phyloP scores from a whole-genome alignment of 2,329 filamentous ascomycete genomes.

The Endoconidiophora polonica region DNA sequence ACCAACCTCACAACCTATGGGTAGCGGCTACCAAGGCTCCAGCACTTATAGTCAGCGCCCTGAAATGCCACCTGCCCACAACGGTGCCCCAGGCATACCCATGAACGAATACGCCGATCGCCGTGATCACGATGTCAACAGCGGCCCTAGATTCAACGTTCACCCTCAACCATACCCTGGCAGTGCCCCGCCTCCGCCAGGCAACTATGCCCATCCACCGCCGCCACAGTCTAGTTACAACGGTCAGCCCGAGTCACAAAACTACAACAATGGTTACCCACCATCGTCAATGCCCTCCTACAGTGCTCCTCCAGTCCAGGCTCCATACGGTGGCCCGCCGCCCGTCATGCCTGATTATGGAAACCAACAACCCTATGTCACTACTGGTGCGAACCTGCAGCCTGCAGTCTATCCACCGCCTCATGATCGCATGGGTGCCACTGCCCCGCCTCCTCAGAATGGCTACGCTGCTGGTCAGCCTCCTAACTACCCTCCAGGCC shows the following conservation, averaged over 20 bases:
- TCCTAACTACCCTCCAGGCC: slow-evolving; percentile 8
- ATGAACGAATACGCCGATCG: slow-evolving; percentile 6
- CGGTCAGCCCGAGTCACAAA: background rate
- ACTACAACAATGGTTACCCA: slow-evolving; percentile 5
- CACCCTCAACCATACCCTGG: slow-evolving; percentile 10
- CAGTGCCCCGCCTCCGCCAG: slow-evolving; percentile 6
- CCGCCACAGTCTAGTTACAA: background rate
- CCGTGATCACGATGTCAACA: slow-evolving; percentile 4
- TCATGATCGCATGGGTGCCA: slow-evolving; percentile 9
- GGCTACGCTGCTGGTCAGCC: slow-evolving; percentile 11
- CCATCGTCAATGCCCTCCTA: slow-evolving; percentile 8
- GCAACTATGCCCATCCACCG: slow-evolving; percentile 5
- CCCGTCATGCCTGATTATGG: slow-evolving; percentile 3
- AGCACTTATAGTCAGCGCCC: slow-evolving; percentile 1
- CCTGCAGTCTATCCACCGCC: slow-evolving; percentile 1
- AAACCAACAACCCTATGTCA: slow-evolving; percentile 6
- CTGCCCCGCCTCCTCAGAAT: slow-evolving; percentile 9
- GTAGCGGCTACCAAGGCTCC: background rate
- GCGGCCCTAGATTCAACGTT: slow-evolving; percentile 4
- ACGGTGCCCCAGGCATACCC: background rate
- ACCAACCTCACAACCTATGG: background rate
- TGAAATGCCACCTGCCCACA: slow-evolving; percentile 2
- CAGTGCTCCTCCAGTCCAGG: slow-evolving; percentile 10
- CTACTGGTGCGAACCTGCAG: slow-evolving; percentile 8
- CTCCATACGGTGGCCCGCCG: slow-evolving; percentile 10